Base-by-base conservation (phyloP, 2,329 filamentous ascomycete genomes). In the Immersiporthe knoxdaviesiana region DNA sequence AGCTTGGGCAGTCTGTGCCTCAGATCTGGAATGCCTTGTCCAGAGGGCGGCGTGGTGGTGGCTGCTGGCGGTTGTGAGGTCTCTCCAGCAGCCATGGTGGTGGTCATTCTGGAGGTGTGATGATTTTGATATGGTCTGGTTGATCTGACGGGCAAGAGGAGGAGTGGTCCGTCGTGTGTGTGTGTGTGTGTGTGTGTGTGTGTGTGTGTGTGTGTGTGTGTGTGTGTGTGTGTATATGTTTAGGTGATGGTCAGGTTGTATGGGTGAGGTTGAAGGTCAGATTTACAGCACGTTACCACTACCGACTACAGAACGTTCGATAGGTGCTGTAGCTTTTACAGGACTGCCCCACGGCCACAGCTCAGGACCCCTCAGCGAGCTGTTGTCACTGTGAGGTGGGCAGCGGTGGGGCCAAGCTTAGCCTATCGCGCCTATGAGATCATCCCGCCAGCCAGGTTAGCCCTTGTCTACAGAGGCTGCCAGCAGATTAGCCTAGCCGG, bases 1-100 rank as follows among this genome's bases (percentile, higher is more conserved):
- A 93, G 84, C 76, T 88, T 92, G 41, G 90, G 90, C 56, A 92
- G 85, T 71, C 83, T 84, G 74, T 87, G 81, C 75, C 84, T 87
- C 37, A 88, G 80, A 74, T 84, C 82, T 21, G 85, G 83, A 44
- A 84, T 81, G 39, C 72, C 73, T 27, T 65, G 64, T 39, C 14
- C 39, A 50, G 70, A 65, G 30, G 62, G 16, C 59, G n/a, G 58
- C 50, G 24, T 35, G 35, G 4, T 35, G 35, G 4, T 35, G 35
- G 35, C 24, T 54, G 65, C 14, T 61, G 35, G 10, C 16, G 32
- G 27, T 41, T 56, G 56, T 14, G 66, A 27, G 37, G 54, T 64
- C 35, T 61, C 16, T 44, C 30, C 44, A 27, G 60, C 41, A 16
- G 44, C 56, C 54, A 24, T 60, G 54, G 56, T 54, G 11, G 32